Conservation (phyloP, 2,329 filamentous ascomycete genomes). For the Ophiostoma tasmaniense region DNA sequence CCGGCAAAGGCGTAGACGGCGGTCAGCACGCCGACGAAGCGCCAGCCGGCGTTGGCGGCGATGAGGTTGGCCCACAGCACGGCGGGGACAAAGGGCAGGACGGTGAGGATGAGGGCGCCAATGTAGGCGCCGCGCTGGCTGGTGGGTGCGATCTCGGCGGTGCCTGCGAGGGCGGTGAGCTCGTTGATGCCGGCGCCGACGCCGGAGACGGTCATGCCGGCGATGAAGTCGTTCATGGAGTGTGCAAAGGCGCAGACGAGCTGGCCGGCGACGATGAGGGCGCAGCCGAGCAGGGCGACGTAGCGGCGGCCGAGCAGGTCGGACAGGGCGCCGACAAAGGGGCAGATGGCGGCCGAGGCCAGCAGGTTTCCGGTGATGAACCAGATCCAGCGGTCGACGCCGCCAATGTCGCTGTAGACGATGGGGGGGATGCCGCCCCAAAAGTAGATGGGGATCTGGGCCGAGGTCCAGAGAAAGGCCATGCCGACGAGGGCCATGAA, state of each 20-base stretch:
- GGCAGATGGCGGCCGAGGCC: conserved; percentile 48
- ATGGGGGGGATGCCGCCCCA: conserved; percentile 39
- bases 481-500: conserved; percentile 25
- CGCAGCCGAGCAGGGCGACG: conserved; percentile 46
- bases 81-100: conserved; percentile 54
- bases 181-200: conserved; percentile 60
- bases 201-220: conserved; percentile 46
- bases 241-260: conserved; percentile 50
- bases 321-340: conserved; percentile 58
- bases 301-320: conserved; percentile 55
- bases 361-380: conserved; percentile 47
- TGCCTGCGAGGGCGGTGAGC: conserved; percentile 58
- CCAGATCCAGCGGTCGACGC: conserved; percentile 54
- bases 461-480: conserved; percentile 26
- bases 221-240: conserved; percentile 54
- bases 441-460: conserved; percentile 26
- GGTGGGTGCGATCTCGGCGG: conserved; percentile 59
- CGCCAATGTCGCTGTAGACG: conserved; percentile 54
- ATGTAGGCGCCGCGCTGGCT: conserved; percentile 57
- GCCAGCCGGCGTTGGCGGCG: conserved; percentile 39
- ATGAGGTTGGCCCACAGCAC: conserved; percentile 53
- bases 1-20: conserved; percentile 44
- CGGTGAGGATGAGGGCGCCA: conserved; percentile 50
- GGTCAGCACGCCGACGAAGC: conserved; percentile 46
- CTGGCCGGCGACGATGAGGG: conserved; percentile 49